Evolutionary conservation across 345 rosid species (phyloP).

Genomic region (Pugionium cornutum): DNA sequence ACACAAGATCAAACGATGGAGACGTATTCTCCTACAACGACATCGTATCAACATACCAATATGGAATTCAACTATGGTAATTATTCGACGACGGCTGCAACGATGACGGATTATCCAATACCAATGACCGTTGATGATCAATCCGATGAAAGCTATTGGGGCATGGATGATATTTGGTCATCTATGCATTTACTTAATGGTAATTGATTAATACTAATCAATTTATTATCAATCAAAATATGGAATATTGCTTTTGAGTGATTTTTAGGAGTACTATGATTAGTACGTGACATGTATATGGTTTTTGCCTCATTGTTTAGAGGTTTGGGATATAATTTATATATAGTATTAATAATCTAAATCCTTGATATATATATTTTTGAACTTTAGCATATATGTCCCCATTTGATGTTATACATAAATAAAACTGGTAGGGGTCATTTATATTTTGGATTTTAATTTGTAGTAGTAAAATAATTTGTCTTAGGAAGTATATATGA

Average conservation of each 20-base stretch:
- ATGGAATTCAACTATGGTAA: slow-evolving; percentile 37
- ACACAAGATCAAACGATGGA: slow-evolving; percentile 49
- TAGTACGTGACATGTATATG: slow-evolving; percentile 42
- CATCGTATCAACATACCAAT: slow-evolving; percentile 43
- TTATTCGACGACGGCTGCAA: slow-evolving; percentile 22
- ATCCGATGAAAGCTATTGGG: slow-evolving; percentile 69
- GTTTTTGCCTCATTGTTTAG: slow-evolving; percentile 36
- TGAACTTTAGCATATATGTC: background rate
- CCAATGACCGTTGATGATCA: slow-evolving; percentile 44
- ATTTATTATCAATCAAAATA: background rate
- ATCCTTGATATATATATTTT: slow-evolving; percentile 26
- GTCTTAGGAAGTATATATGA: slow-evolving; percentile 1
- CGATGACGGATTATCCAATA: slow-evolving; percentile 28
- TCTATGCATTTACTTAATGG: slow-evolving; percentile 66
- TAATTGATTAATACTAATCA: slow-evolving; percentile 32
- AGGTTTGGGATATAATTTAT: slow-evolving; percentile 35
- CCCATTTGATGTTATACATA: slow-evolving; percentile 26
- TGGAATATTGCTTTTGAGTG: slow-evolving; percentile 20
- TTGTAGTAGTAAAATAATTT: background rate
- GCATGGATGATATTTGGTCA: slow-evolving; percentile 85
- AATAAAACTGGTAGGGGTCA: slow-evolving; percentile 29
- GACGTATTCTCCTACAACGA: slow-evolving; percentile 49
- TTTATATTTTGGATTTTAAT: slow-evolving; percentile 1
- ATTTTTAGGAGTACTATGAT: slow-evolving; percentile 35
- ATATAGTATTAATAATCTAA: slow-evolving; percentile 16